Base-by-base conservation (phyloP, 805 yeast genomes). In the Wickerhamomyces chambardii region DNA sequence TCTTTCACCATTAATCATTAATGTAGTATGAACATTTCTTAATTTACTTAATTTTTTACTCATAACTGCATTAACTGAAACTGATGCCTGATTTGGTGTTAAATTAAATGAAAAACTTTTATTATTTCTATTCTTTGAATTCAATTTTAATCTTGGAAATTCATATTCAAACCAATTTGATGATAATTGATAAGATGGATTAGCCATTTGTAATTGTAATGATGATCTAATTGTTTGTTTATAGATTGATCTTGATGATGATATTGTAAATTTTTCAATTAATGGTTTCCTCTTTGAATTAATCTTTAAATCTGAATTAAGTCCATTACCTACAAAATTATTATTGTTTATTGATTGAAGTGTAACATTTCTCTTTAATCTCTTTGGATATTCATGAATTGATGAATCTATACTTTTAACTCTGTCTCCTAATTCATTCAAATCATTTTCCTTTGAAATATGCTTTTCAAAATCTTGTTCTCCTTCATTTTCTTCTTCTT, bases 61-160 rank as follows among this genome's bases (percentile, higher is more conserved):
- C 34, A 78, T 55, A 19, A 62, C 55, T 4, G 69, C 67, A 17
- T 61, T 47, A 4, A 75, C 50, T 5, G 68, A 58, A 31, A 75
- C 51, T 1, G 75, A 64, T 25, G 67, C 65, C 28, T 72, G 68
- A 30, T 59, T 57, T 11, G 63, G 53, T 11, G 80, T 77, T 35
- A 78, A 52, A 14, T 63, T 60, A 17, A 74, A 41, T 6, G 75
- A 45, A 44, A 61, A 69, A 10, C 12, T 14, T 12, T 11, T 24
- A n/a, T n/a, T n/a, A n/a, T n/a, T 24, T 24, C 27, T 24, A 11
- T 24, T 24, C 27, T 24, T 24, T 14, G 7, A 19, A 19, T 19
- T 19, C 4, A 8, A 8, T 2, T 14, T 24, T 24, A 11, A 24
- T 6, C 6, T 24, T 24, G 27, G 27, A 29, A 65, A 45, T 18